Base-by-base conservation (phyloP, 768 basidiomycete genomes). In the Atractiella rhizophila region DNA sequence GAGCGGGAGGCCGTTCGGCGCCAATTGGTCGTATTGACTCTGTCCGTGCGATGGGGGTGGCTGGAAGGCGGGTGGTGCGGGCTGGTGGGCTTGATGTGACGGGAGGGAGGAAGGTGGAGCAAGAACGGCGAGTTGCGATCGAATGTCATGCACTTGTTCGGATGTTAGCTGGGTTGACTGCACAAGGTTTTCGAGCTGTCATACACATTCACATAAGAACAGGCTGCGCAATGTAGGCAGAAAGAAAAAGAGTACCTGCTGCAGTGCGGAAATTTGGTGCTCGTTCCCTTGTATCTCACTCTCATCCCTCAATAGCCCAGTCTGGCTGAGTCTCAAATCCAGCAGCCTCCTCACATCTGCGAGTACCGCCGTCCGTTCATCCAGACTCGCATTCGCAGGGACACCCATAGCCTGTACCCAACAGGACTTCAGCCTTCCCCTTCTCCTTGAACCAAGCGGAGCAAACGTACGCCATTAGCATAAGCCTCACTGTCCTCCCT, bases 251-350 rank as follows among this genome's bases (percentile, higher is more conserved):
- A 39, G 37, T 40, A 82, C 83, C 66, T 86, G 79, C 43, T 74
- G 69, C 24, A 96, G 62, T 24, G 85, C 70, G 39, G 64, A 66
- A 8, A 91, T 66, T 46, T 94, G 82, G 40, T 67, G 71, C 44
- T 70, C 68, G 1, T 75, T 64, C 9, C n/a, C n/a, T n/a, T n/a
- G n/a, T n/a, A n/a, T n/a, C n/a, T 63, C 56, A 13, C 62, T 52
- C 53, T 96, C 82, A 54, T 73, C 75, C 0, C 74, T 76, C 47
- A 80, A 80, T 1, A 62, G 48, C 5, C 21, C 13, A 2, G 42
- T 37, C 13, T 39, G 39, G n/a, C 44, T 46, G 16, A 38, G 25
- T 20, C 52, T 28, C 4, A 41, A 29, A 8, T 36, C 24, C 5
- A 53, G 47, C 4, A 53, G 29, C 1, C 48, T 34, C 4, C 50